These are phyloP conservation scores for Aspergillus puulaauensis DNA, from an alignment of 2,329 filamentous ascomycete species.

Conservation along the genomic window DNA sequence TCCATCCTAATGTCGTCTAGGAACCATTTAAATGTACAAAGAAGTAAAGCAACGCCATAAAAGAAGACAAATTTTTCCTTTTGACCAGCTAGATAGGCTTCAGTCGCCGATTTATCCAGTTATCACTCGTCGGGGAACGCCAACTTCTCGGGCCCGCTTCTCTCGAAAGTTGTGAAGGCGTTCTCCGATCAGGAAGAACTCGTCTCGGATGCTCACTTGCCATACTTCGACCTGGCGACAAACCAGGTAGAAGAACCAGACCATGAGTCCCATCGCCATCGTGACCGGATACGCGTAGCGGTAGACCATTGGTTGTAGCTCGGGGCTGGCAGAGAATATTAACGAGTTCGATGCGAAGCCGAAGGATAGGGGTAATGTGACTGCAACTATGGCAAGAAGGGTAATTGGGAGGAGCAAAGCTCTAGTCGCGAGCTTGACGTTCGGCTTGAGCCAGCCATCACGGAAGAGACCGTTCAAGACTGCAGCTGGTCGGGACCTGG, in stretches of 20 bases:
- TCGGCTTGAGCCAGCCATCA: constrained; percentile 75
- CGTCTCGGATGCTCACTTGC: constrained; percentile 81
- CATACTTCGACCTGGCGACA: constrained; percentile 66
- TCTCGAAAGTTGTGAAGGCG: constrained; percentile 91
- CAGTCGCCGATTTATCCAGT: constrained; percentile 23
- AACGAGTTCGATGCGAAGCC: constrained; percentile 54
- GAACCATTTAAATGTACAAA: not conserved
- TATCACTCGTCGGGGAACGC: constrained; percentile 38
- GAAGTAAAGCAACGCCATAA: not conserved
- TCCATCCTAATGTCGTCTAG: not conserved
- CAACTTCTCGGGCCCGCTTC: constrained; percentile 41
- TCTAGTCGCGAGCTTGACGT: constrained; percentile 75
- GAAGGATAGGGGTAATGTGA: constrained; percentile 63
- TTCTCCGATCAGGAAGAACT: constrained; percentile 95
- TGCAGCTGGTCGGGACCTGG: constrained; percentile 68
- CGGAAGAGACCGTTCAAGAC: constrained; percentile 73
- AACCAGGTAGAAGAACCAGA: constrained; percentile 39
- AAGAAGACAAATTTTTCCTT: not conserved
- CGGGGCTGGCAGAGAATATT: constrained; percentile 30
- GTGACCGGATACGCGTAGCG: constrained; percentile 73
- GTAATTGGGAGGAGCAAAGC: constrained; percentile 79
- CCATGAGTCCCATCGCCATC: constrained; percentile 54
- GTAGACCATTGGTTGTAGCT: constrained; percentile 50
- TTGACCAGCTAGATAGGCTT: not conserved
- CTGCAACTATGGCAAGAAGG: constrained; percentile 60